A percentile compares a stretch with the other conserved stretches of the same genome.
Evolutionary conservation across 352 stramenopile species (phyloP).

Genomic region (Pseudoperonospora humuli): DNA sequence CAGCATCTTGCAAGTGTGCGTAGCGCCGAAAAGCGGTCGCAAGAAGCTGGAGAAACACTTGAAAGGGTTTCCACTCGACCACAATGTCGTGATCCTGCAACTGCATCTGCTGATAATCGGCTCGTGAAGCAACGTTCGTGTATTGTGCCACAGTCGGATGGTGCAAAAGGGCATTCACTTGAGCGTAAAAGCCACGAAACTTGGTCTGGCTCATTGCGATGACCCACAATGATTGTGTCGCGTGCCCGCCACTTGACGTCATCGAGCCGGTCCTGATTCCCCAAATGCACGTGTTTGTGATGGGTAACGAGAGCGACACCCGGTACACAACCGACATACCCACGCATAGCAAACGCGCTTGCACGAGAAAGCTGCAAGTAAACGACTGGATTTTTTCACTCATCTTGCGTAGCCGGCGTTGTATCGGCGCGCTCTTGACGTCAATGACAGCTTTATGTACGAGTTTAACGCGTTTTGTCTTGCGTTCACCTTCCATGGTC

Average conservation of each 20-base stretch:
- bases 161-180: conserved; percentile 35
- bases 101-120: conserved; percentile 5
- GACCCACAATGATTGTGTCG: conserved; percentile 39
- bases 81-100: conserved; percentile 6
- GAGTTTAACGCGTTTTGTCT: conserved; percentile 26
- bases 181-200: conserved; percentile 37
- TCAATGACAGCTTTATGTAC: conserved; percentile 11
- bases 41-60: conserved; percentile 35
- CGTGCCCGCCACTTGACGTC: conserved; percentile 8
- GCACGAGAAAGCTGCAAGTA: conserved; percentile 36
- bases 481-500: conserved; percentile 13
- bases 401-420: conserved; percentile 54
- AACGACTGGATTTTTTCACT: conserved; percentile 45
- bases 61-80: conserved; percentile 41
- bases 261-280: conserved; percentile 7
- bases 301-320: conserved; percentile 33
- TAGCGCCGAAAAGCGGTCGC: conserved; percentile 31
- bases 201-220: conserved; percentile 59
- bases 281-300: conserved; percentile 15
- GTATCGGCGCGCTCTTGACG: conserved; percentile 13
- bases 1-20: conserved; percentile 26
- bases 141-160: conserved; percentile 24
- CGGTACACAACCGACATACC: conserved; percentile 48
- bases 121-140: conserved; percentile 6
- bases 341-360: conserved; percentile 46